Conservation (phyloP, 2,329 filamentous ascomycete genomes). For the Penicillium carneum region DNA sequence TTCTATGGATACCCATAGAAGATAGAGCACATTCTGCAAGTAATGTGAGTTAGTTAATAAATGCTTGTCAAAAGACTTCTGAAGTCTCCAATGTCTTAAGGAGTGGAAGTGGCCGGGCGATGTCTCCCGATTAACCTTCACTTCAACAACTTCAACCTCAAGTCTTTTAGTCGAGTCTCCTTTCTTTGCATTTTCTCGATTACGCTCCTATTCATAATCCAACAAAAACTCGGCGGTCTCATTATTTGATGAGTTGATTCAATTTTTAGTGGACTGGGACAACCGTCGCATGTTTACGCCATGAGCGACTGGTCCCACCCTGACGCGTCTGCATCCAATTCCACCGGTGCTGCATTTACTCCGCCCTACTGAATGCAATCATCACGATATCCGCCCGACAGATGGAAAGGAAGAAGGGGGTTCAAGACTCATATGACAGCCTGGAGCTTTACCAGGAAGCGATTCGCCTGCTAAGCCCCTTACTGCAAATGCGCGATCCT, state of each 20-base stretch:
- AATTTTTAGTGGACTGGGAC: background rate
- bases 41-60: background rate
- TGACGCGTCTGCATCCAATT: constrained; percentile 24
- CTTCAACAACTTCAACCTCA: background rate
- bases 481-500: constrained; percentile 58
- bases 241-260: background rate
- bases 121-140: background rate
- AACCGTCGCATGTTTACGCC: background rate
- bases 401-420: constrained; percentile 59
- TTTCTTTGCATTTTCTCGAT: background rate
- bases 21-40: background rate
- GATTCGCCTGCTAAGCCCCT: constrained; percentile 58
- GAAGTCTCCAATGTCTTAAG: background rate
- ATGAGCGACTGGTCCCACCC: constrained; percentile 25
- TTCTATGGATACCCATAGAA: background rate
- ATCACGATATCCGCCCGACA: constrained; percentile 63
- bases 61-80: background rate
- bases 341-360: constrained; percentile 26
- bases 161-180: background rate
- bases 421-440: constrained; percentile 57
- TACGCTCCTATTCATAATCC: background rate
- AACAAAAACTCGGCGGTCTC: background rate
- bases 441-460: constrained; percentile 62
- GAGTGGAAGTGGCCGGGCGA: too few relatives aligned
- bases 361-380: constrained; percentile 58